A percentile compares a stretch with the other conserved stretches of the same genome.
Conservation (phyloP, 805 yeast genomes). For the Metschnikowia similis region DNA sequence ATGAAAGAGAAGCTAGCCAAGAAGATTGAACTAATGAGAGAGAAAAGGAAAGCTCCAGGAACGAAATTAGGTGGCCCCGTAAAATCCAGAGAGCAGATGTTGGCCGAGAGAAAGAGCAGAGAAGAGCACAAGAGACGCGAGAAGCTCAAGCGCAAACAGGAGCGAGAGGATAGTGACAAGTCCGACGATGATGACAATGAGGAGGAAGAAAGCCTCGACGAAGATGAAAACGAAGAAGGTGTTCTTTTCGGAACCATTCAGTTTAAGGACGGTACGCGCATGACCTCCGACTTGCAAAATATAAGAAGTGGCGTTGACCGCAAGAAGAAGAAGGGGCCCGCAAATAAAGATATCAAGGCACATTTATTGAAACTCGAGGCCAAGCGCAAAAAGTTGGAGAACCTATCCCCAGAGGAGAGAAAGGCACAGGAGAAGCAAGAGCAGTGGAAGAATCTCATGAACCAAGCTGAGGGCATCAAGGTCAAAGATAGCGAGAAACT, state of each 20-base stretch:
- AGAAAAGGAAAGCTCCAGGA: conserved; percentile 90
- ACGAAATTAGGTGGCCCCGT: conserved; percentile 76
- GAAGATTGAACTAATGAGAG: conserved; percentile 65
- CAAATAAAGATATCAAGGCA: conserved; percentile 76
- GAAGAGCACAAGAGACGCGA: conserved; percentile 45
- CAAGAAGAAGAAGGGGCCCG: conserved; percentile 72
- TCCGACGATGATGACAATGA: conserved; percentile 32
- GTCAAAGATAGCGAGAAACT: conserved; percentile 86
- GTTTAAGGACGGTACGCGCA: conserved; percentile 76
- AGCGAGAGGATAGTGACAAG: conserved; percentile 39
- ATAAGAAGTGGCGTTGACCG: conserved; percentile 46
- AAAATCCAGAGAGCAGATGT: conserved; percentile 74
- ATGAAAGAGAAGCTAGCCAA: conserved; percentile 75
- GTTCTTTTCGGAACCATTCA: conserved; percentile 78
- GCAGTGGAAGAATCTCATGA: conserved; percentile 79
- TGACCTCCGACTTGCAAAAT: conserved; percentile 65
- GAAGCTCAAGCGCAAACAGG: conserved; percentile 37
- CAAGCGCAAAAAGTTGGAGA: conserved; percentile 59
- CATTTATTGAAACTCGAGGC: conserved; percentile 74
- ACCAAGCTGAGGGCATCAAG: conserved; percentile 85
- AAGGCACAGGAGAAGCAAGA: conserved; percentile 62
- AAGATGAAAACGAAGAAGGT: conserved; percentile 25
- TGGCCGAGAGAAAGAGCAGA: conserved; percentile 55
- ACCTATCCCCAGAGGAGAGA: conserved; percentile 58
- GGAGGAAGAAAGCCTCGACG: conserved; percentile 30